phyloP scores from a whole-genome alignment of 192 early-diverging fungal species.

The Coemansia reversa region DNA sequence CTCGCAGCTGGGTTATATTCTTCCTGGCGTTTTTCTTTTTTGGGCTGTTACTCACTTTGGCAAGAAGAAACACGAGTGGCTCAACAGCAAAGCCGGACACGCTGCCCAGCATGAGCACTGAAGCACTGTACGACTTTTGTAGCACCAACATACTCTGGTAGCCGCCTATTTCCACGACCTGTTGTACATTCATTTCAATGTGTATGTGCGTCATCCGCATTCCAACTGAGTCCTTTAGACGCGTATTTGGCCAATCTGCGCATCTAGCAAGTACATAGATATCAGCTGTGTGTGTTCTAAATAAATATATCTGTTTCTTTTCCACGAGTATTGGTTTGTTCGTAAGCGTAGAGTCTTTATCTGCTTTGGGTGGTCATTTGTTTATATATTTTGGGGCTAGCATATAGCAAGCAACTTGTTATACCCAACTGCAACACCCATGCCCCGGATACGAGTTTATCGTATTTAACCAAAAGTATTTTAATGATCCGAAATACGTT shows the following conservation, averaged over 20 bases:
- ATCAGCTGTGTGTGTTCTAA: not conserved
- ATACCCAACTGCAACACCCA: too few species aligned
- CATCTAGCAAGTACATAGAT: not conserved
- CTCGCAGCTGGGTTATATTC: slow-evolving; percentile 39
- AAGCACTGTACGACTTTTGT: not conserved
- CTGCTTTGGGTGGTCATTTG: too few species aligned
- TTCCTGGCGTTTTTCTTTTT: slow-evolving; percentile 41
- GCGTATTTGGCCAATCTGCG: not conserved
- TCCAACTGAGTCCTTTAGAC: not conserved
- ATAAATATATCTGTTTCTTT: not conserved
- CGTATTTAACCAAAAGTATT: too few species aligned
- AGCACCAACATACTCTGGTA: not conserved
- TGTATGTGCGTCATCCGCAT: too few species aligned
- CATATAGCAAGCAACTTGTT: too few species aligned
- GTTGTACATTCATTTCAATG: not conserved
- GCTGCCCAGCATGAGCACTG: slow-evolving; percentile 29
- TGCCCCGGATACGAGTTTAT: too few species aligned
- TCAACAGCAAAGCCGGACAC: slow-evolving; percentile 47
- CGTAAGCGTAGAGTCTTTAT: too few species aligned
- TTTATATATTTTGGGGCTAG: too few species aligned
- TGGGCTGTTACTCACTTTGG: slow-evolving; percentile 41
- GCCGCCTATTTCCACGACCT: not conserved
- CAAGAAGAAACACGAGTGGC: slow-evolving; percentile 44
- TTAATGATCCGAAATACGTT: too few species aligned
- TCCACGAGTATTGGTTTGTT: too few species aligned